Conservation (phyloP, 2,329 filamentous ascomycete genomes). For the Colletotrichum sp. region DNA sequence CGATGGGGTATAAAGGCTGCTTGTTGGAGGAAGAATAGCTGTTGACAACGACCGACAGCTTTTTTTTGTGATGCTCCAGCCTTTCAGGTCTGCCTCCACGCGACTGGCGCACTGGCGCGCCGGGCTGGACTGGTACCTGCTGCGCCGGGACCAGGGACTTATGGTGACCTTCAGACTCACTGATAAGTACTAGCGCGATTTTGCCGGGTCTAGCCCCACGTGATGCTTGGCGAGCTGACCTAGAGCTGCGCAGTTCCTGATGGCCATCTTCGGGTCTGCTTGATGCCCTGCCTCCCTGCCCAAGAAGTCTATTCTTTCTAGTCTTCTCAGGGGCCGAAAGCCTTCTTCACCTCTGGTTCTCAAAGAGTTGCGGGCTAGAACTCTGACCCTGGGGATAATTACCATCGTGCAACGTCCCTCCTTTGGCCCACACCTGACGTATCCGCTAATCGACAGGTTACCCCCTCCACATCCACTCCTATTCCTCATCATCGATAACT, state of each 20-base stretch:
- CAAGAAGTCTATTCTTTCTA: background rate
- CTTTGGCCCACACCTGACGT: conserved; percentile 18
- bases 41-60: conserved; percentile 9
- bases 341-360: background rate
- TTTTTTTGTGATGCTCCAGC: conserved; percentile 22
- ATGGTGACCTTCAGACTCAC: background rate
- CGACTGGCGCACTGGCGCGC: conserved; percentile 15
- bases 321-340: background rate
- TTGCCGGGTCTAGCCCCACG: conserved; percentile 11
- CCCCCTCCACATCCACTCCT: conserved; percentile 15
- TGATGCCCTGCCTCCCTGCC: background rate
- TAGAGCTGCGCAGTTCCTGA: background rate
- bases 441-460: conserved; percentile 20
- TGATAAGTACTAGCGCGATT: conserved; percentile 10
- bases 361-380: background rate
- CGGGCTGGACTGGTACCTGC: background rate
- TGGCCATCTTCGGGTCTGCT: background rate
- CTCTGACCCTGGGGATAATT: background rate
- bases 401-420: background rate
- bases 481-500: conserved; percentile 16
- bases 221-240: conserved; percentile 10
- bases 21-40: background rate
- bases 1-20: background rate
- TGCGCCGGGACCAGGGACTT: background rate
- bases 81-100: conserved; percentile 15